Evolutionary conservation across 1,284 basidiomycete genomes (phyloP).

Genomic region (Bondarzewia mesenterica): DNA sequence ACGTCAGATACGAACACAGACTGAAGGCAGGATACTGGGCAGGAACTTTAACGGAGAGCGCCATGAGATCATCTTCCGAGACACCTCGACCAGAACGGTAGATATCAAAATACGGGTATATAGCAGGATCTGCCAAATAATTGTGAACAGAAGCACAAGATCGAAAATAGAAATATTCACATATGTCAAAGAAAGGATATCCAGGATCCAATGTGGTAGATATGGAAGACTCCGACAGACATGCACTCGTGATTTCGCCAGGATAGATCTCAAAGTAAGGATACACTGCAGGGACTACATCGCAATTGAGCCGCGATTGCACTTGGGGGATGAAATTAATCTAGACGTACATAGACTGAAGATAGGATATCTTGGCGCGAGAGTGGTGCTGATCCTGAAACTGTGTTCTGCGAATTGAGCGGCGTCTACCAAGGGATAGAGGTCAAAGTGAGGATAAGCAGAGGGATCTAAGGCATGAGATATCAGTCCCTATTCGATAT

Average conservation of each 20-base stretch:
- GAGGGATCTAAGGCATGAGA: slow-evolving; percentile 6
- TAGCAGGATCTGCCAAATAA: slow-evolving; percentile 1
- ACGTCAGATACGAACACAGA: slow-evolving; percentile 14
- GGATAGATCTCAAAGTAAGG: slow-evolving; percentile 8
- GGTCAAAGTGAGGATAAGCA: slow-evolving; percentile 16
- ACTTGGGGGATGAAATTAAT: background rate
- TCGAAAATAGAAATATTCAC: background rate
- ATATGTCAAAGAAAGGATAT: slow-evolving; percentile 20
- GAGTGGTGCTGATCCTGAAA: background rate
- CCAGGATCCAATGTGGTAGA: slow-evolving; percentile 2
- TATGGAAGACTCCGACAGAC: slow-evolving; percentile 2
- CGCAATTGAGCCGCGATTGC: background rate
- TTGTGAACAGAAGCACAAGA: slow-evolving; percentile 1
- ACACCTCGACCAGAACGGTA: slow-evolving; percentile 16
- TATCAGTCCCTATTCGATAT: background rate
- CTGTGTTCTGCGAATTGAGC: background rate
- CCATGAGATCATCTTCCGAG: background rate
- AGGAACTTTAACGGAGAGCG: slow-evolving; percentile 6
- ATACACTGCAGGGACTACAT: slow-evolving; percentile 17
- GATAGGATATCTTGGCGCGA: background rate
- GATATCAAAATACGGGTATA: slow-evolving; percentile 23
- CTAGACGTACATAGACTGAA: background rate
- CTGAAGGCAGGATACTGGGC: slow-evolving; percentile 17
- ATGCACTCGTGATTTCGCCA: slow-evolving; percentile 6
- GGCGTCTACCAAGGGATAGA: slow-evolving; percentile 14